Percentiles rank a stretch among this genome's conserved stretches.
These are phyloP conservation scores for Leccinellum rugosiceps DNA, from an alignment of 768 basidiomycete genomes.

Conservation along the genomic window DNA sequence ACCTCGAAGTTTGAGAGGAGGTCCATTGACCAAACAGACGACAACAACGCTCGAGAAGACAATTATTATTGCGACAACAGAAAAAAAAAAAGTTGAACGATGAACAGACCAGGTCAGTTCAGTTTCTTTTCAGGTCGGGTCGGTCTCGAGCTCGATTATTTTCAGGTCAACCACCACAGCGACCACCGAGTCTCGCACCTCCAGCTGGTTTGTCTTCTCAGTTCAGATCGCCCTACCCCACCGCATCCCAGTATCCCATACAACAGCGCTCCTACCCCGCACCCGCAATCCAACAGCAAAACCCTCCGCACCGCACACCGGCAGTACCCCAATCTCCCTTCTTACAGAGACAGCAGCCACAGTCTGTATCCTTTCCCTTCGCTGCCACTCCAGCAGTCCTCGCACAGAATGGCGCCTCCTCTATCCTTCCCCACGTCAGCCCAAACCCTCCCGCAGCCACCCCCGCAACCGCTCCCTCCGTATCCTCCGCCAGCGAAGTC, in stretches of 20 bases:
- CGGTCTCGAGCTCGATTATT: slow-evolving; percentile 16
- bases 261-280: slow-evolving; percentile 31
- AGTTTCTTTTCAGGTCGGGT: slow-evolving; percentile 1
- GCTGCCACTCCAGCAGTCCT: slow-evolving; percentile 41
- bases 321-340: slow-evolving; percentile 59
- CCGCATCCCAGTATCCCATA: slow-evolving; percentile 31
- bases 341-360: slow-evolving; percentile 52
- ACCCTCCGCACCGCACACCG: slow-evolving; percentile 53
- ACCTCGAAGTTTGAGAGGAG: slow-evolving; percentile 90
- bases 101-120: slow-evolving; percentile 54
- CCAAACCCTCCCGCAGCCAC: slow-evolving; percentile 39
- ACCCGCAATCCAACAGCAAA: slow-evolving; percentile 51
- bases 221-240: slow-evolving; percentile 54
- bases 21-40: slow-evolving; percentile 26
- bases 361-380: slow-evolving; percentile 57
- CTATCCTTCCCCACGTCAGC: slow-evolving; percentile 57
- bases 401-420: slow-evolving; percentile 53
- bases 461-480: slow-evolving; percentile 50
- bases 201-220: slow-evolving; percentile 60
- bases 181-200: slow-evolving; percentile 71
- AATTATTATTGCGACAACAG: not conserved
- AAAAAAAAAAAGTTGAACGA: slow-evolving; percentile 22
- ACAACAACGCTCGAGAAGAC: slow-evolving; percentile 21
- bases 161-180: slow-evolving; percentile 76
- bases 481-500: slow-evolving; percentile 68